Base-by-base conservation (phyloP, 768 basidiomycete genomes). In the Pholiota microspora region DNA sequence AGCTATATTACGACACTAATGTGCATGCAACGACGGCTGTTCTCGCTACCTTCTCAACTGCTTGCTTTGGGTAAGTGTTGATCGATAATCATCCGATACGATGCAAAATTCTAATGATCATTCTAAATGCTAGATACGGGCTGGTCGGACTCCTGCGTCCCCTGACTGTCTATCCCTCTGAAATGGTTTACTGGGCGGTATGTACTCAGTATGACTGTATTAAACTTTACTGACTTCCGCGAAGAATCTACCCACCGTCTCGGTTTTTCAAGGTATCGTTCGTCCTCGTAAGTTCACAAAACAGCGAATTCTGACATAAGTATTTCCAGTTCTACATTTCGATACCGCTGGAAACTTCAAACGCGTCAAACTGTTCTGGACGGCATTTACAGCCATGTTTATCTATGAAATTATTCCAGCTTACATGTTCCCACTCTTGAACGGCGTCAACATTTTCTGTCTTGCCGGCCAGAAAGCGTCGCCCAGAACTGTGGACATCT, bases 351-450 rank as follows among this genome's bases (percentile, higher is more conserved):
- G 68, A 18, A 82, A 79, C 58, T 15, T 45, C 44, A 81, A 81
- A 63, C 78, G 79, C 51, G 67, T 80, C 24, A 81, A 71, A 63
- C 70, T 79, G 13, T 84, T 80, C 68, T 83, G 78, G 79, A 60
- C 60, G 7, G 77, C 76, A 1, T 80, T 81, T 63, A 64, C 71
- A 3, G 77, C 64, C 21, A 82, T 84, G 77, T 80, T 83, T 60
- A 24, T 72, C 59, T 81, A 76, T 53, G 83, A 83, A 61, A 56
- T 81, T 53, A 61, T 83, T 53, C 82, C 82, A 2, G 67, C 80
- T 4, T 82, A 82, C 64, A 78, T 85, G 24, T 86, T 86, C 62
- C 86, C 86, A 0, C 68, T 86, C 21, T 71, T 86, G 25, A 85
- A 83, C 54, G 83, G 83, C 13, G 59, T 86, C 66, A 84, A 72